phyloP scores from a whole-genome alignment of 768 basidiomycete species.

The Cantharellus cinnabarinus region DNA sequence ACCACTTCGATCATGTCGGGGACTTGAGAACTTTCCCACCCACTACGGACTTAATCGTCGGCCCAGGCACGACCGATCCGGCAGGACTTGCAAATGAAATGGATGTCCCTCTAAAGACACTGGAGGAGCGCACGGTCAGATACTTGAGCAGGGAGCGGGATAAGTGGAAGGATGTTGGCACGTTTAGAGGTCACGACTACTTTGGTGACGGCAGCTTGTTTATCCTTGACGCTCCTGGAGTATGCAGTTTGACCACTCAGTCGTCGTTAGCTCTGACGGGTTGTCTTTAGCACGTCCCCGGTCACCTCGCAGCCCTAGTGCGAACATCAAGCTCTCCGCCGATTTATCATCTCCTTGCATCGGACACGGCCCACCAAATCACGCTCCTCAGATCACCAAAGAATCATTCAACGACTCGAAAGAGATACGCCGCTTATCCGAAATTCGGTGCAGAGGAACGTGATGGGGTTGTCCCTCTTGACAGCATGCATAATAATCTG shows the following conservation, averaged over 20 bases:
- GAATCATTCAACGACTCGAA: not conserved
- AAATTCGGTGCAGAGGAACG: not conserved
- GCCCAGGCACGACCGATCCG: not conserved
- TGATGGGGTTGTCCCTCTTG: not conserved
- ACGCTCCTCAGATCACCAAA: not conserved
- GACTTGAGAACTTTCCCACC: not conserved
- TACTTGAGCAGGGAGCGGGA: not conserved
- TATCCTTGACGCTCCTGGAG: not conserved
- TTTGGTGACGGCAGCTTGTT: not conserved
- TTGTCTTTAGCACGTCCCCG: not conserved
- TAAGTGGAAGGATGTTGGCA: not conserved
- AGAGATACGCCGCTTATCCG: not conserved
- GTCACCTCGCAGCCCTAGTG: not conserved
- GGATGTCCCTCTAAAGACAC: not conserved
- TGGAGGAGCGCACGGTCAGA: not conserved
- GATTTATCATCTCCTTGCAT: not conserved
- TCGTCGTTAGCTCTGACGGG: not conserved
- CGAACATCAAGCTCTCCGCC: not conserved
- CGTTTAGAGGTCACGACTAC: not conserved
- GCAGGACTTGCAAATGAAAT: not conserved
- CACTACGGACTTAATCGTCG: not conserved
- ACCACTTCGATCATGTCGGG: not conserved
- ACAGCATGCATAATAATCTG: not conserved
- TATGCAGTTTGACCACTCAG: not conserved
- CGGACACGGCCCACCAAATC: not conserved